phyloP scores from a whole-genome alignment of 495 filamentous ascomycete genomes.

The Hypoxylon cercidicola region DNA sequence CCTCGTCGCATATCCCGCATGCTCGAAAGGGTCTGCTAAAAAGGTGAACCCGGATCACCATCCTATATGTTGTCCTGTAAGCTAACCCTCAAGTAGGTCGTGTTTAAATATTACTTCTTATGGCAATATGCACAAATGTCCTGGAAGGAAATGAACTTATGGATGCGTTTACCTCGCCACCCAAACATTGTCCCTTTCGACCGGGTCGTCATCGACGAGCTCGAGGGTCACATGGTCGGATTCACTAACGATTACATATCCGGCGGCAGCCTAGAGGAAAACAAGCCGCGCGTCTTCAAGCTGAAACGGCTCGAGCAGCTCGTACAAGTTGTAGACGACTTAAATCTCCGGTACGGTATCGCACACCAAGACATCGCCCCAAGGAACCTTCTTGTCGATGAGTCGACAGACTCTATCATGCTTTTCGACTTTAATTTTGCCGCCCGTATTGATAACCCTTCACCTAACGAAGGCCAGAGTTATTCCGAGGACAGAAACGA shows the following conservation, averaged over 20 bases:
- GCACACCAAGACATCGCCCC: slow-evolving; percentile 54
- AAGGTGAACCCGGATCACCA: slow-evolving; percentile 8
- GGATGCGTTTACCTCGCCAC: slow-evolving; percentile 47
- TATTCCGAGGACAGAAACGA: slow-evolving; percentile 48
- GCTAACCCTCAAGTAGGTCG: slow-evolving; percentile 8
- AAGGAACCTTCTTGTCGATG: slow-evolving; percentile 52
- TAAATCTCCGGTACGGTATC: slow-evolving; percentile 54
- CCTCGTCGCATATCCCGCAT: slow-evolving; percentile 20
- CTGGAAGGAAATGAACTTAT: slow-evolving; percentile 52
- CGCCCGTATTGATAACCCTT: slow-evolving; percentile 5
- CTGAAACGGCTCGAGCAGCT: slow-evolving; percentile 54
- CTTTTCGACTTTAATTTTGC: slow-evolving; percentile 55
- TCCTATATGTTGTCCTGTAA: slow-evolving; percentile 8
- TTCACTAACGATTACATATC: slow-evolving; percentile 53
- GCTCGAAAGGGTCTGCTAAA: not conserved
- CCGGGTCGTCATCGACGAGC: slow-evolving; percentile 50
- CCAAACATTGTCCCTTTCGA: slow-evolving; percentile 51
- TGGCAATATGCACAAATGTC: slow-evolving; percentile 23
- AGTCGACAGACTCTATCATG: slow-evolving; percentile 46
- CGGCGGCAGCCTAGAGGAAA: slow-evolving; percentile 44
- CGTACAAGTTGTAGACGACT: slow-evolving; percentile 50
- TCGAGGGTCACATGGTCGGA: slow-evolving; percentile 48
- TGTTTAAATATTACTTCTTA: slow-evolving; percentile 12
- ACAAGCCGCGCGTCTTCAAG: slow-evolving; percentile 41
- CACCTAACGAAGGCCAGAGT: slow-evolving; percentile 8